Conservation (phyloP, 208 protist genomes). For the Trypanosoma theileri region DNA sequence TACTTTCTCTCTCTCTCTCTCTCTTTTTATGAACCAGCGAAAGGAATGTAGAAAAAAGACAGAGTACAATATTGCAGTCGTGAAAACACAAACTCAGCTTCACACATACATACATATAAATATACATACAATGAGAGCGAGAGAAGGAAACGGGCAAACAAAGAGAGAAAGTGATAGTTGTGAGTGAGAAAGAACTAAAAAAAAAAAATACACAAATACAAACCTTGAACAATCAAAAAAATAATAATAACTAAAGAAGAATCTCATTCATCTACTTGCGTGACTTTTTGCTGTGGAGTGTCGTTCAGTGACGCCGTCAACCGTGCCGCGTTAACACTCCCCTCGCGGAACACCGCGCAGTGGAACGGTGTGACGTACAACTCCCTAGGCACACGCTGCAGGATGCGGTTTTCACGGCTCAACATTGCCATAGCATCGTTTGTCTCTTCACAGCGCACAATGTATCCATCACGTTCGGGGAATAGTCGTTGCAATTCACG, state of each 20-base stretch:
- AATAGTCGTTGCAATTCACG: constrained; percentile 81
- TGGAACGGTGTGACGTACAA: constrained; percentile 86
- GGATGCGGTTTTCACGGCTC: constrained; percentile 73
- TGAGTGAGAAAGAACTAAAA: not conserved
- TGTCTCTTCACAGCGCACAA: constrained; percentile 88
- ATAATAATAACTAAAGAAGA: constrained; percentile 13
- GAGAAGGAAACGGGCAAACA: not conserved
- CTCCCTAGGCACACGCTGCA: constrained; percentile 76
- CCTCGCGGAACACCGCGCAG: constrained; percentile 80
- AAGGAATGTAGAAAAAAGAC: constrained; percentile 1
- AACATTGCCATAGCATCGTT: constrained; percentile 78
- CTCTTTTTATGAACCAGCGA: no score
- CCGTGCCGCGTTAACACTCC: constrained; percentile 42
- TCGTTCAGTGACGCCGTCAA: not conserved
- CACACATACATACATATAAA: not conserved
- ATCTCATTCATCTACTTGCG: not conserved
- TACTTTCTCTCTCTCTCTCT: no score
- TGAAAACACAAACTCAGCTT: not conserved
- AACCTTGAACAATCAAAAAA: constrained; percentile 8
- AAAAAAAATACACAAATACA: not conserved
- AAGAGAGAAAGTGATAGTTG: not conserved
- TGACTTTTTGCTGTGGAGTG: constrained; percentile 1
- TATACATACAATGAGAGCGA: constrained; percentile 1
- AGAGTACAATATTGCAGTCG: no score
- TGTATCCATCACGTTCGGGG: constrained; percentile 58